Base-by-base conservation (phyloP, 2,329 filamentous ascomycete genomes). In the Sclerotinia minor region DNA sequence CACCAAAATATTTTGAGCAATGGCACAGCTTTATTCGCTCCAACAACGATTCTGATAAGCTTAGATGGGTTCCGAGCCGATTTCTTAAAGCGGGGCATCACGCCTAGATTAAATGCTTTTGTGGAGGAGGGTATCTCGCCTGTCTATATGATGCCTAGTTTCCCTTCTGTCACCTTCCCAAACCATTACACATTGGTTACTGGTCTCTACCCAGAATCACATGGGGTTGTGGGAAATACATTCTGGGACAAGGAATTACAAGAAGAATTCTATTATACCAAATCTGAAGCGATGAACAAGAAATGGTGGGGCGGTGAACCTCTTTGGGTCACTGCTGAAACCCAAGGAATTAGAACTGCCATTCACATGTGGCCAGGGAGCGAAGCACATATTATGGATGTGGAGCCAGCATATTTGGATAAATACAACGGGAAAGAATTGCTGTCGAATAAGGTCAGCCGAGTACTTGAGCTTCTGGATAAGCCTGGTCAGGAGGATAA, bases 361-460 rank as follows among this genome's bases (percentile, higher is more conserved):
- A 88, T 99, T 35, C 95, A 99, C 78, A 99, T 99, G 95, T 99
- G 95, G 95, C 95, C 95, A 1, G 95, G 95, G 2, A 96, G 92
- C 54, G 95, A 99, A 80, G 94, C 94, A 7, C 89, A 92, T 77
- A 90, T 96, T 69, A 83, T 87, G 17, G 82, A 84, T n/a, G 82
- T 89, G 24, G 88, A 94, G 71, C 92, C 94, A 2, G 89, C 87
- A 13, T 92, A 92, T 75, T 78, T 98, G 60, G 95, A 98, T 80
- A 89, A 88, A 74, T 99, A 86, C 80, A 94, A 97, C 73, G 89
- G 87, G 11, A 85, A 89, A 0, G 94, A 97, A 79, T 77, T 82
- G 44, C 83, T 99, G 1, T 78, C 85, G 0, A 85, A 84, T 47
- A 99, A 99, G 78, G 91, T 94, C 19, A 81, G 87, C 44, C 86